phyloP scores from a whole-genome alignment of 2,329 filamentous ascomycete species.

The Xylariaceae sp. region DNA sequence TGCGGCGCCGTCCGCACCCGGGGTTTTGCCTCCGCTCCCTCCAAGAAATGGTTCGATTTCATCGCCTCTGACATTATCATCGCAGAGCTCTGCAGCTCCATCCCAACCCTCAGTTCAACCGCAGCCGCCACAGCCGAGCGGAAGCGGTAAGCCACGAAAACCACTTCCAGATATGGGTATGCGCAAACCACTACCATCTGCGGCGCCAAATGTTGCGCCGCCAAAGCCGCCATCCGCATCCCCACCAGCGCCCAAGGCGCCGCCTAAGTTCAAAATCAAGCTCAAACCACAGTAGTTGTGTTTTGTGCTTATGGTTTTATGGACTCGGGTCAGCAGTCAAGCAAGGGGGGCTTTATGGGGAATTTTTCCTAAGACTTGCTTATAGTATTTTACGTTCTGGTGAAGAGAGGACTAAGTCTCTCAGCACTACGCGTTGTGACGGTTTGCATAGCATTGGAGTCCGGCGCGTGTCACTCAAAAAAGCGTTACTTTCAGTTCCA shows the following conservation, averaged over 20 bases:
- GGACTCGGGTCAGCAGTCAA: not conserved
- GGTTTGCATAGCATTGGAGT: conserved; percentile 28
- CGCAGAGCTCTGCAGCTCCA: conserved; percentile 10
- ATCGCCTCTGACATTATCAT: conserved; percentile 14
- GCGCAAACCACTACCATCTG: conserved; percentile 34
- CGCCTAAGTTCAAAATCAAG: conserved; percentile 37
- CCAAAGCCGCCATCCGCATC: conserved; percentile 17
- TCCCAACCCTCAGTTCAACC: conserved; percentile 7
- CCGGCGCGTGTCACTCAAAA: not conserved
- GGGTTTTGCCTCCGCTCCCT: conserved; percentile 7
- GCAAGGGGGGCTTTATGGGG: not conserved
- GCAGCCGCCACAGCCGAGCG: conserved; percentile 17
- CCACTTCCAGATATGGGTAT: conserved; percentile 35
- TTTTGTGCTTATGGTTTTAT: not conserved
- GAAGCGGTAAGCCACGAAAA: conserved; percentile 31
- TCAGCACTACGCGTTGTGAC: not conserved
- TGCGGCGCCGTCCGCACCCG: conserved; percentile 1
- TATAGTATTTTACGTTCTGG: not conserved
- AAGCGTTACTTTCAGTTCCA: not conserved
- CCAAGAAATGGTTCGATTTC: not conserved
- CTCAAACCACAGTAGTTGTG: conserved; percentile 27
- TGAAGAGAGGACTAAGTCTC: not conserved
- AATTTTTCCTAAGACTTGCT: not conserved
- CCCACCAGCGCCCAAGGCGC: conserved; percentile 20
- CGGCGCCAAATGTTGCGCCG: conserved; percentile 16